A percentile compares a stretch with the other conserved stretches of the same genome.
Evolutionary conservation across 805 yeast genomes (phyloP).

Genomic region (Nakazawaea laoshanensis): DNA sequence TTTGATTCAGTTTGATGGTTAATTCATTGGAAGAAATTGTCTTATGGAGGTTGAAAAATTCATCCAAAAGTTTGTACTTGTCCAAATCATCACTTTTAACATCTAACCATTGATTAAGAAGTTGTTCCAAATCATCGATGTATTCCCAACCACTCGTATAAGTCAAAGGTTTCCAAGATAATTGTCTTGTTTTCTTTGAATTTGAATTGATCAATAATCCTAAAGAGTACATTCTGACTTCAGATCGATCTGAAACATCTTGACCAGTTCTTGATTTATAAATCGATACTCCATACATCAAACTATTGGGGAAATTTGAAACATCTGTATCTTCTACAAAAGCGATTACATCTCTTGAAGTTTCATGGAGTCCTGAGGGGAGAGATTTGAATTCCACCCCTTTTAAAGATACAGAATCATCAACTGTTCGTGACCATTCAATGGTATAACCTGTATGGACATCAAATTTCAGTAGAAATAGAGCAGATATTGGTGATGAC

Average conservation of each 20-base stretch:
- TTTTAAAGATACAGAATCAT: slow-evolving; percentile 22
- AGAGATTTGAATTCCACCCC: slow-evolving; percentile 55
- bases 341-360: slow-evolving; percentile 40
- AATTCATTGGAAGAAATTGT: slow-evolving; percentile 1
- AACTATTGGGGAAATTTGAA: slow-evolving; percentile 13
- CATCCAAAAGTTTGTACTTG: slow-evolving; percentile 14
- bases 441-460: slow-evolving; percentile 40
- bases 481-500: slow-evolving; percentile 26
- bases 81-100: slow-evolving; percentile 12
- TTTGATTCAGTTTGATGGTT: neutral
- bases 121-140: slow-evolving; percentile 22
- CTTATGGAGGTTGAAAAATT: slow-evolving; percentile 15
- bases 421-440: slow-evolving; percentile 30
- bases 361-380: slow-evolving; percentile 61
- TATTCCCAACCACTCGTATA: slow-evolving; percentile 37
- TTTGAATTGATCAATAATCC: slow-evolving; percentile 49
- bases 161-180: slow-evolving; percentile 31
- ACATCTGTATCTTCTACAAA: slow-evolving; percentile 29
- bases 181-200: slow-evolving; percentile 11
- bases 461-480: slow-evolving; percentile 45
- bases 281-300: slow-evolving; percentile 41
- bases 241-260: slow-evolving; percentile 24
- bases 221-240: slow-evolving; percentile 54
- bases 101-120: slow-evolving; percentile 19
- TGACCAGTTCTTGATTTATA: slow-evolving; percentile 33